Percentiles rank a stretch among this genome's conserved stretches.
phyloP scores from a whole-genome alignment of 2,329 filamentous ascomycete species.

The Botrytis cinerea region DNA sequence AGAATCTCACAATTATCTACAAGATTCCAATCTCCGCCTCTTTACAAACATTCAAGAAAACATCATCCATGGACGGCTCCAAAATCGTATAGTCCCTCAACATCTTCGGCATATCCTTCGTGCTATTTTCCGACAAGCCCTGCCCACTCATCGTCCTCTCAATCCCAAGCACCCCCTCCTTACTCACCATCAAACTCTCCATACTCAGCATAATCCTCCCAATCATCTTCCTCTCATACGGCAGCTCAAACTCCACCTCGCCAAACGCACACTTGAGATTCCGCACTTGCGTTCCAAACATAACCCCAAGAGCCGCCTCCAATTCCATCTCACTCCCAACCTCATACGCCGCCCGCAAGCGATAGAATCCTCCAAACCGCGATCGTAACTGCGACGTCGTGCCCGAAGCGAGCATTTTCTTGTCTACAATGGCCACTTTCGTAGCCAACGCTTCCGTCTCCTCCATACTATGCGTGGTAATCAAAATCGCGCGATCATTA shows the following conservation, averaged over 20 bases:
- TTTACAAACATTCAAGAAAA: neutral
- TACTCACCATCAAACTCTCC: neutral
- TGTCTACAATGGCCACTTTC: slow-evolving; percentile 36
- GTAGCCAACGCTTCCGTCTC: slow-evolving; percentile 42
- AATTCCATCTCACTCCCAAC: neutral
- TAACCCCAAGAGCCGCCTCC: neutral
- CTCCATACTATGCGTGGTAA: slow-evolving; percentile 42
- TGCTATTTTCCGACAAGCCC: neutral
- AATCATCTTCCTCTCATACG: neutral
- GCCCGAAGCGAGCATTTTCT: slow-evolving; percentile 27
- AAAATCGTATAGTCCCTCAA: neutral
- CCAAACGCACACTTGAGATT: neutral
- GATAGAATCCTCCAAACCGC: neutral
- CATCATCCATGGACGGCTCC: neutral
- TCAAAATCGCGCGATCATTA: slow-evolving; percentile 40
- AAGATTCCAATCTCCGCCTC: neutral
- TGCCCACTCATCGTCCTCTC: neutral
- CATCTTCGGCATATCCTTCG: neutral
- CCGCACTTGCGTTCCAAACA: neutral
- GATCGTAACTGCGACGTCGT: neutral
- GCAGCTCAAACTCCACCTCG: neutral
- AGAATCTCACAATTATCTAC: neutral
- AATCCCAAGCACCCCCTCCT: neutral
- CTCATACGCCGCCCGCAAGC: neutral
- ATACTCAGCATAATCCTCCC: slow-evolving; percentile 3